Evolutionary conservation across 108 stramenopile genomes (phyloP), one percentile per base, ranked within the genome.

Genomic region (Schizochytrium sp.): DNA sequence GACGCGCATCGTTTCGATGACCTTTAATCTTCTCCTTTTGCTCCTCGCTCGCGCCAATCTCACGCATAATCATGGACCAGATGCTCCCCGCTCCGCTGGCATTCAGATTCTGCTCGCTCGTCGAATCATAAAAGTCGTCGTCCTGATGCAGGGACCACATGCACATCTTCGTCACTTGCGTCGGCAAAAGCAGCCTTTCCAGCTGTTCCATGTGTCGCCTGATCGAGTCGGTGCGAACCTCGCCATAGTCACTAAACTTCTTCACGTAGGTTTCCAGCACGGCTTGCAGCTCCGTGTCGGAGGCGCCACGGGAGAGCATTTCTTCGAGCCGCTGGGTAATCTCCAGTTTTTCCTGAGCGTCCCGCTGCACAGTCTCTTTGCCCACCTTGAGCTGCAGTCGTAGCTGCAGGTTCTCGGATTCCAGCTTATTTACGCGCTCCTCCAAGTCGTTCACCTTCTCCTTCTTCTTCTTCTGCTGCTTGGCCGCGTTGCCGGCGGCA

Each of bases 371-470:
- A 23, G 76, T 83, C 51, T 90, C 90, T 21, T 88, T 58, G 83
- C 93, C 51, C 45, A 95, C 94, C 91, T 96, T 95, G 44, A 98
- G 91, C 89, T 96, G 94, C 29, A 98, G 90, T 18, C 96, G 90
- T 53, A 98, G 90, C 60, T 95, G 87, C n/a, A 98, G 91, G 90
- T 98, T 98, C 63, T 97, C 97, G 57, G 91, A 93, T 90, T 98
- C 97, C 41, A 97, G 87, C 25, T 91, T n/a, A 60, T 94, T 95
- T 59, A 97, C 96, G 88, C 97, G 92, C 51, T 92, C 92, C 88
- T 96, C 91, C 72, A 97, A 69, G 89, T 93, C 91, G 87, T 95
- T 94, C 18, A 96, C 96, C 34, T 95, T 93, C 91, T 97, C 96
- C 60, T 96, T 94, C 89, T 94, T 94, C 63, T 69, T 69, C 63